Evolutionary conservation across 176 grass and related monocot genomes (phyloP), one percentile per base, ranked within the genome.

Genomic region (Olyra latifolia): DNA sequence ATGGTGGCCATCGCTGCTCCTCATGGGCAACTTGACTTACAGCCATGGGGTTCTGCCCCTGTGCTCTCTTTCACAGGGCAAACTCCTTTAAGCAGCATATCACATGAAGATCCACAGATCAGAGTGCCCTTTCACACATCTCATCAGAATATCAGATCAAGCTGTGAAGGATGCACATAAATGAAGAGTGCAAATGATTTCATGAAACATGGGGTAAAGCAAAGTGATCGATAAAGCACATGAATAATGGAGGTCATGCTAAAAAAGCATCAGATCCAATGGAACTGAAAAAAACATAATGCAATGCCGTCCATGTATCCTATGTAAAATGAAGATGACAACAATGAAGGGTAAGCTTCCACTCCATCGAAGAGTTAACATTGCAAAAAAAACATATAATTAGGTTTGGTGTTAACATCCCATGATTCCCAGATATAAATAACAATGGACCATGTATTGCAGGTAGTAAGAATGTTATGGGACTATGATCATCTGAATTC

Each of bases 1-100:
- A 82, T 53, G 32, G 35, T 3, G 5, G 56, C 5, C 67, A 27
- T 43, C 62, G 41, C n/a, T 9, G 24, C 44, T 47, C 28, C 29
- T 88, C 49, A 49, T 49, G 16, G 41, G 16, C 15, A 65, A 15
- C 74, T 66, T 66, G 29, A 72, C 29, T 42, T 6, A 1, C n/a
- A n/a, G 39, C 42, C 72, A 25, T 27, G 16, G 52, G 68, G 45
- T 61, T 23, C 28, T 60, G 41, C 41, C 14, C 64, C 39, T 70
- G 63, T 69, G 41, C 15, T 2, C 28, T 27, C 80, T 66, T 88
- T 88, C 59, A 35, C 49, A 27, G 38, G 24, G 46, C 79, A 72
- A 71, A 63, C 57, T 77, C 38, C 60, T 80, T 72, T 71, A 43
- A 17, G 47, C 72, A 72, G 23, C 43, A 54, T 64, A 41, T 71